Base-by-base conservation (phyloP, 371 early-diverging fungal species). In the Umbelopsis sp. region DNA sequence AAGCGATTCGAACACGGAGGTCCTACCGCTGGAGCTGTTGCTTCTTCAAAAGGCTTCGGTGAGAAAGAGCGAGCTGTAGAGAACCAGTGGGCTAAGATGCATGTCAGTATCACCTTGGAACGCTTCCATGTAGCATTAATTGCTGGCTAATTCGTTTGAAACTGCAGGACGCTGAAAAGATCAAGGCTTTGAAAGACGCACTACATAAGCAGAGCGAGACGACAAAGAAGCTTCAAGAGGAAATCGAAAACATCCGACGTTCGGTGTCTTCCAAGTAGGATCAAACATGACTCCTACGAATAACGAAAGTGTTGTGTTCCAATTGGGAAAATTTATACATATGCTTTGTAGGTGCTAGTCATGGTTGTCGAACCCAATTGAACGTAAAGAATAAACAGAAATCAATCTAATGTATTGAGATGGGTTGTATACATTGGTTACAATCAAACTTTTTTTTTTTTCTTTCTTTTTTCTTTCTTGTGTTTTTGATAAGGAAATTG, bases 11-110 rank as follows among this genome's bases (percentile, higher is more conserved):
- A 57, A 4, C 32, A 35, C 18, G 57, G 57, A 0, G 35, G 35
- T 37, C 57, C 57, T n/a, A 35, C 57, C 18, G 57, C 57, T 35
- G 82, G 82, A 65, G 78, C 82, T 10, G 78, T 80, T 51, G 78
- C 80, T 7, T 6, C 57, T 4, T 48, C 73, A 57, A 71, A 70
- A 50, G 81, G 76, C n/a, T 82, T 82, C 63, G 75, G 80, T 50
- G 74, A 76, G 57, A 82, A 82, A 68, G 83, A 82, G 77, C 80
- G 73, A 65, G 83, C 83, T 11, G 71, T 77, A 32, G 83, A 82
- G 70, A 82, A 82, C 52, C 77, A 76, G 64, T 82, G 80, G 80
- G 80, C 80, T 44, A 79, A 80, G 50, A 25, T 69, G 64, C 79
- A 80, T 25, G 83, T 82, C 73, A 22, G 38, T 41, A 70, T 20